Percentiles rank a stretch among this genome's conserved stretches.
Evolutionary conservation across 768 basidiomycete genomes (phyloP).

Genomic region (Boletus eberwhitei): DNA sequence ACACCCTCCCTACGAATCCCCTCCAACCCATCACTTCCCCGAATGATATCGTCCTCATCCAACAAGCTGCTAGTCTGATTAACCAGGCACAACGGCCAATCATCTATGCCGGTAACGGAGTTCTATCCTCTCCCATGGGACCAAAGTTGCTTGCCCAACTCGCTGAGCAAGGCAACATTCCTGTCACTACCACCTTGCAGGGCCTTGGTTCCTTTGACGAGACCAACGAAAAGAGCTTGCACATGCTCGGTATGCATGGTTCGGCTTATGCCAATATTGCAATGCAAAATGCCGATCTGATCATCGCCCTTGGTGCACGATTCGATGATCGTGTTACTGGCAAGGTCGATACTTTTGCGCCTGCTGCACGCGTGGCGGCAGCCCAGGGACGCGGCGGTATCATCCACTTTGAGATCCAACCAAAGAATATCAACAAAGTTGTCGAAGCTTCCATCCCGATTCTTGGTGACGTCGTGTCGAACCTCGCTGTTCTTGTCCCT

Average conservation of each 20-base stretch:
- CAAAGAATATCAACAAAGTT: conserved; percentile 99
- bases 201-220: conserved; percentile 97
- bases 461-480: conserved; percentile 88
- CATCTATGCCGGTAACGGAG: conserved; percentile 91
- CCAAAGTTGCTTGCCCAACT: conserved; percentile 79
- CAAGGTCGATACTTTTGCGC: conserved; percentile 85
- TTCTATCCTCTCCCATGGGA: conserved; percentile 78
- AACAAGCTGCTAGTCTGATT: conserved; percentile 85
- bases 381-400: conserved; percentile 86
- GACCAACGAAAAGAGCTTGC: conserved; percentile 76
- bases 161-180: conserved; percentile 84
- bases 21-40: conserved; percentile 55
- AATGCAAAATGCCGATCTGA: conserved; percentile 96
- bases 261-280: conserved; percentile 96
- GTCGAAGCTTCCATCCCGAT: conserved; percentile 92
- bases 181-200: conserved; percentile 94
- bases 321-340: conserved; percentile 99
- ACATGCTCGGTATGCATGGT: conserved; percentile 99
- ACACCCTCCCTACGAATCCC: conserved; percentile 75
- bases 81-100: conserved; percentile 88
- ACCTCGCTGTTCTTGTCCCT: conserved; percentile 79
- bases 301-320: conserved; percentile 93
- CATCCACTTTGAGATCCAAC: conserved; percentile 98
- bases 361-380: conserved; percentile 84
- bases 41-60: conserved; percentile 63